A percentile compares a stretch with the other conserved stretches of the same genome.
These are phyloP conservation scores for Quercus wislizeni DNA, from an alignment of 306 rosid genomes.

Conservation along the genomic window DNA sequence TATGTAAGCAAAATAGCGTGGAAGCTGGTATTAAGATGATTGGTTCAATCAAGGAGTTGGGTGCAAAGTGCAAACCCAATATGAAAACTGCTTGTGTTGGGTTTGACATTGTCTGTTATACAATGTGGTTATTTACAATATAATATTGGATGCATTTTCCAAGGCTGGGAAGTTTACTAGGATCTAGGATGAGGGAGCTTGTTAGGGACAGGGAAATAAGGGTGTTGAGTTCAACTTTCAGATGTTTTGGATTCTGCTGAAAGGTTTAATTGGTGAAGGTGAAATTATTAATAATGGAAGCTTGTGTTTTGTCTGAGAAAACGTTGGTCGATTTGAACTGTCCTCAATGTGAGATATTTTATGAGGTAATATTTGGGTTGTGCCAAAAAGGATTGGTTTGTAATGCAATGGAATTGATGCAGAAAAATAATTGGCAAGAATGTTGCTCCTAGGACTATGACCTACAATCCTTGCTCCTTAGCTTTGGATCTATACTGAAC, in stretches of 20 bases:
- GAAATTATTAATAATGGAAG: slow-evolving; percentile 41
- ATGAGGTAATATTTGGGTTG: slow-evolving; percentile 49
- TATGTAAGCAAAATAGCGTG: slow-evolving; percentile 59
- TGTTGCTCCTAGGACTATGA: slow-evolving; percentile 43
- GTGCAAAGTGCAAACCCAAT: slow-evolving; percentile 58
- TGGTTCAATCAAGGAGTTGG: slow-evolving; percentile 58
- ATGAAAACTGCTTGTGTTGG: slow-evolving; percentile 17
- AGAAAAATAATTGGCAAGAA: slow-evolving; percentile 39
- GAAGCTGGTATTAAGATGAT: slow-evolving; percentile 45
- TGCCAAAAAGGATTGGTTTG: slow-evolving; percentile 49
- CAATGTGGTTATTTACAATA: slow-evolving; percentile 56
- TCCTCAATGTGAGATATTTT: slow-evolving; percentile 47
- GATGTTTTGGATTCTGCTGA: slow-evolving; percentile 55
- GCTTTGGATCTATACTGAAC: slow-evolving; percentile 24
- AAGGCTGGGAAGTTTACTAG: slow-evolving; percentile 33
- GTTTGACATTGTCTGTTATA: too few relatives aligned
- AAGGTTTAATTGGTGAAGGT: slow-evolving; percentile 51
- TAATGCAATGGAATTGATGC: slow-evolving; percentile 49
- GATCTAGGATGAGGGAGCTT: slow-evolving; percentile 34
- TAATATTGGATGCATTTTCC: slow-evolving; percentile 49
- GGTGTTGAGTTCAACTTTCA: slow-evolving; percentile 55
- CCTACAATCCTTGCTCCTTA: slow-evolving; percentile 59
- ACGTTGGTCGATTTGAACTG: slow-evolving; percentile 47
- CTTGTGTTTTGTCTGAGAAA: slow-evolving; percentile 54
- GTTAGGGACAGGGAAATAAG: slow-evolving; percentile 52